Conservation (phyloP, 2,329 filamentous ascomycete genomes). For the Huntiella omanensis region DNA sequence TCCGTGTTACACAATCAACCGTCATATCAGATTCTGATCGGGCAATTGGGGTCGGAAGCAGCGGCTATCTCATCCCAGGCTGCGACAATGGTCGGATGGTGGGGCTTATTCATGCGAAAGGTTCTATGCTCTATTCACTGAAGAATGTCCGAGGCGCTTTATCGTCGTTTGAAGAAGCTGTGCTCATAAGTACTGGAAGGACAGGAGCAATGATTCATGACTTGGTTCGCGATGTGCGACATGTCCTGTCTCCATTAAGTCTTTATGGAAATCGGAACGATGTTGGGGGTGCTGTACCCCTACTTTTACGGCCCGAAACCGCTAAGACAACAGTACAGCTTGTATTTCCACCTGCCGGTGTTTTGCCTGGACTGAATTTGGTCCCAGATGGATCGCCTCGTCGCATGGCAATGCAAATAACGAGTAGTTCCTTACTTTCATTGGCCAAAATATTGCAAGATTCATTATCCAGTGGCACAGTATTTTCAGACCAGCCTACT, state of each 20-base stretch:
- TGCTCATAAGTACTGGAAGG: slow-evolving; percentile 68
- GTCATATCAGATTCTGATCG: slow-evolving; percentile 6
- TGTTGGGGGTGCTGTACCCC: slow-evolving; percentile 24
- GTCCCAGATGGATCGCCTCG: slow-evolving; percentile 52
- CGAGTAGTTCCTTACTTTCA: slow-evolving; percentile 85
- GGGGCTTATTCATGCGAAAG: slow-evolving; percentile 88
- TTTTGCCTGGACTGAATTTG: slow-evolving; percentile 61
- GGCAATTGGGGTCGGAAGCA: slow-evolving; percentile 23
- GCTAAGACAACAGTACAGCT: slow-evolving; percentile 67
- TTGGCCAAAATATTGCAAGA: slow-evolving; percentile 97
- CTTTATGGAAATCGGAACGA: background rate
- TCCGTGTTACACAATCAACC: slow-evolving; percentile 20
- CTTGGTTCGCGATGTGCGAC: slow-evolving; percentile 61
- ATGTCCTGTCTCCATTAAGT: slow-evolving; percentile 36
- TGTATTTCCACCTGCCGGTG: slow-evolving; percentile 57
- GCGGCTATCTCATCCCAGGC: slow-evolving; percentile 68
- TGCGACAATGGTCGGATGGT: slow-evolving; percentile 84
- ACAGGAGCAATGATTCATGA: slow-evolving; percentile 51
- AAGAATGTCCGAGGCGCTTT: slow-evolving; percentile 69
- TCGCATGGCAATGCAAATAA: slow-evolving; percentile 73
- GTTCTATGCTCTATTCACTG: slow-evolving; percentile 89
- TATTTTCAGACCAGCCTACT: slow-evolving; percentile 36
- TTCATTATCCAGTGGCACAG: slow-evolving; percentile 60
- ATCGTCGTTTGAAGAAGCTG: slow-evolving; percentile 82
- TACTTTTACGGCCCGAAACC: slow-evolving; percentile 66